Evolutionary conservation across 352 stramenopile genomes (phyloP), one percentile per base, ranked within the genome.

Genomic region (Phytophthora ohioensis): DNA sequence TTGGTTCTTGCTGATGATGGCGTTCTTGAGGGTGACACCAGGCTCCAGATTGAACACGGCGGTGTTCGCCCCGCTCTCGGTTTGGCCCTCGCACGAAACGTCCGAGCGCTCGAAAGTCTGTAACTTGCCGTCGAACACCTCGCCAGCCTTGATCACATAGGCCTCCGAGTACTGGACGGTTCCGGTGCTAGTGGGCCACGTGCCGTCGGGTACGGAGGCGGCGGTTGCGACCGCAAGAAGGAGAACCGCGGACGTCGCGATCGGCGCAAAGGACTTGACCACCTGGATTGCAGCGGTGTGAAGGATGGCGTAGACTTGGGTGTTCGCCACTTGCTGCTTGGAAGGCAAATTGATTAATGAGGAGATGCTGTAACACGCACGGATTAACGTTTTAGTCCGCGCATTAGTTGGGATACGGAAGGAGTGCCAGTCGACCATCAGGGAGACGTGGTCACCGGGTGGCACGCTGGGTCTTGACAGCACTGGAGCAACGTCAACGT

Each of bases 41-140:
- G 57, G 36, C 75, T 71, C 42, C 5, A 87, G 15, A 6, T 75
- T 43, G 58, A 87, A 87, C 17, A 80, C 62, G 7, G 69, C 65
- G 8, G 62, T 74, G 35, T 81, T 69, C 17, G 39, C 17, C 11
- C 39, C 39, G 39, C 39, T 46, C 39, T 46, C 39, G 39, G 43
- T 71, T 21, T 81, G 69, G 3, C 71, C 76, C 3, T 77, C 51
- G 46, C 79, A 87, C 43, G 54, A 63, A 32, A 82, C 68, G 36
- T 84, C 65, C 7, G 73, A 81, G 8, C 73, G 79, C 12, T 90
- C 75, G 73, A 85, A 90, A 3, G 76, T 90, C 70, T 88, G 73
- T 69, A 82, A 81, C 38, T 69, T 63, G 17, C 61, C 61, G 34
- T 69, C 61, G 21, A 69, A 69, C 0, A 69, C 51, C 35, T 69